phyloP scores from a whole-genome alignment of 108 stramenopile species.

The Cylindrotheca fusiformis region DNA sequence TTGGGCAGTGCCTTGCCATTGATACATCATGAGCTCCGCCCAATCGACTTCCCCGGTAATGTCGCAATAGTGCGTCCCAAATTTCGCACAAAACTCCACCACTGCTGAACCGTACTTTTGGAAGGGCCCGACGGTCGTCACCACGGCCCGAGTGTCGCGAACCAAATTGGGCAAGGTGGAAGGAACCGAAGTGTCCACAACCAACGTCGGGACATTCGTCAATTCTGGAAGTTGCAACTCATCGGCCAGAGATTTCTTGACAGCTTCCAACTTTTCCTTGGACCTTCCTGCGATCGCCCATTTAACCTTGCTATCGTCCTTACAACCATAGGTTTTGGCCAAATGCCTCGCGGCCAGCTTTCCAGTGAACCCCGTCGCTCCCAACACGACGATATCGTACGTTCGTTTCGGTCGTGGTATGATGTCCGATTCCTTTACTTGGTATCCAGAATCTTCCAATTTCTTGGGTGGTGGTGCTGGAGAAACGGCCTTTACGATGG shows the following conservation, averaged over 20 bases:
- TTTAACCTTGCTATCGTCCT: too few species aligned
- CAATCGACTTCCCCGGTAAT: constrained; percentile 88
- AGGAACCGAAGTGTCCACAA: constrained; percentile 57
- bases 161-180: constrained; percentile 54
- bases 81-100: too few species aligned
- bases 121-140: too few species aligned
- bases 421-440: constrained; percentile 23
- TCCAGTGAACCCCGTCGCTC: constrained; percentile 50
- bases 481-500: background rate
- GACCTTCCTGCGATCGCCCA: constrained; percentile 82
- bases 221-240: constrained; percentile 27
- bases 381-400: too few species aligned
- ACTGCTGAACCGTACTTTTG: too few species aligned
- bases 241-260: too few species aligned
- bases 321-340: too few species aligned
- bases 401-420: constrained; percentile 36
- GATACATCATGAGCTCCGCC: constrained; percentile 83
- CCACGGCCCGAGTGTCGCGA: constrained; percentile 74
- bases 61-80: too few species aligned
- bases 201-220: constrained; percentile 39
- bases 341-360: too few species aligned
- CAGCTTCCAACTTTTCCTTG: constrained; percentile 40
- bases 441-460: constrained; percentile 24
- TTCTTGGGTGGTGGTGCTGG: too few species aligned
- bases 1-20: constrained; percentile 42